phyloP scores from a whole-genome alignment of 495 filamentous ascomycete genomes.

The Mytilinidion resinicola region DNA sequence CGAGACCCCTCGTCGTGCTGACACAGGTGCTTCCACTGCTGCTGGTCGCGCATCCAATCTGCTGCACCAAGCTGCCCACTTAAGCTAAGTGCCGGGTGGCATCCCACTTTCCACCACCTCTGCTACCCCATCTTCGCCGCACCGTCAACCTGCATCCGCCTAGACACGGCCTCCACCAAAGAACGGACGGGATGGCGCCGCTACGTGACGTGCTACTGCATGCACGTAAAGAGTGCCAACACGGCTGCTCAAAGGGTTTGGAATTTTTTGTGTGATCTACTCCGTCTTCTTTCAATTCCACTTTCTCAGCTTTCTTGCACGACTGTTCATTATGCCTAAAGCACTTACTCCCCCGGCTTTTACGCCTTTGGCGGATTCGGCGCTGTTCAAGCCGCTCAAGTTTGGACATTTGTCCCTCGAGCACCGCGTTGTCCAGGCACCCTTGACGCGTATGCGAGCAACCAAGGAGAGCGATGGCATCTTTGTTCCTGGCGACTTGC shows the following conservation, averaged over 20 bases:
- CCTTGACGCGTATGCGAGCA: conserved; percentile 27
- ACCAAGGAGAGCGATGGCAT: conserved; percentile 26
- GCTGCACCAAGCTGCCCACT: background rate
- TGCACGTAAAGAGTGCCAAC: background rate
- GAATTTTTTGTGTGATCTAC: no score
- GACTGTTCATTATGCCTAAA: conserved; percentile 11
- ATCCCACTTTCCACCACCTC: conserved; percentile 1
- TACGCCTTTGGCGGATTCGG: conserved; percentile 22
- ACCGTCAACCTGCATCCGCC: background rate
- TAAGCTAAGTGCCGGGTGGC: background rate
- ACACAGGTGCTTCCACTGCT: background rate
- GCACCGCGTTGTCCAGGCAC: conserved; percentile 24
- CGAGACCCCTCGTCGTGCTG: background rate
- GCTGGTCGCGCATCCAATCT: background rate
- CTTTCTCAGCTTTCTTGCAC: no score
- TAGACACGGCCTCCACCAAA: background rate
- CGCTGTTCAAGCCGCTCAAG: conserved; percentile 24
- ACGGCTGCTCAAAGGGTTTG: no score
- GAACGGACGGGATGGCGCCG: background rate
- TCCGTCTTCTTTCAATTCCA: no score
- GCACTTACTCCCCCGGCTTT: conserved; percentile 17
- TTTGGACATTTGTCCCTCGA: conserved; percentile 21
- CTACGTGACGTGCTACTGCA: background rate
- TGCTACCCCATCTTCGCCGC: background rate
- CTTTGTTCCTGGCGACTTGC: conserved; percentile 19